These are phyloP conservation scores for Sistotremastrum niveocremeum DNA, from an alignment of 768 basidiomycete genomes.

Conservation along the genomic window DNA sequence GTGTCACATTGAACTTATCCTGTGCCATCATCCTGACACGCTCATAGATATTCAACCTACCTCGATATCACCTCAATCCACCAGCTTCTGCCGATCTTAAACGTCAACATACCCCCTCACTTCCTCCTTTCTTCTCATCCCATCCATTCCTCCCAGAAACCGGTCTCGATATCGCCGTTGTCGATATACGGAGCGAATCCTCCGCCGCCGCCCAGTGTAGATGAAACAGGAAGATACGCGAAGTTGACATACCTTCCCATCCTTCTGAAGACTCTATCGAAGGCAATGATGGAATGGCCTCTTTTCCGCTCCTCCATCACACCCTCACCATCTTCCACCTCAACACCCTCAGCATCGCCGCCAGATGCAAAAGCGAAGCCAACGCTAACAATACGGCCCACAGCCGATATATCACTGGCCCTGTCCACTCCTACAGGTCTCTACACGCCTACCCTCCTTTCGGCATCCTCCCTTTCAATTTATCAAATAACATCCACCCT, in stretches of 20 bases:
- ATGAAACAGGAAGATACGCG: conserved; percentile 40
- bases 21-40: background rate
- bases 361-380: conserved; percentile 31
- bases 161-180: background rate
- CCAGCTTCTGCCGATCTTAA: conserved; percentile 47
- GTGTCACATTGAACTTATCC: conserved; percentile 7
- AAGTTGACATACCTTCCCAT: conserved; percentile 73
- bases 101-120: conserved; percentile 52
- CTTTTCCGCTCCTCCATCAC: conserved; percentile 68
- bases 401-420: conserved; percentile 63
- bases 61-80: conserved; percentile 64
- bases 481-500: conserved; percentile 51
- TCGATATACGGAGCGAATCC: conserved; percentile 23
- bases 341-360: conserved; percentile 6
- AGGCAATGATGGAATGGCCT: conserved; percentile 75
- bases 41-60: conserved; percentile 51
- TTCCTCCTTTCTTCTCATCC: conserved; percentile 28
- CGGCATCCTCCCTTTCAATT: conserved; percentile 39
- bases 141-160: conserved; percentile 15
- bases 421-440: conserved; percentile 73
- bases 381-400: conserved; percentile 56
- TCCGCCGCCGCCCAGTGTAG: conserved; percentile 30
- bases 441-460: conserved; percentile 61
- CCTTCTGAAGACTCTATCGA: conserved; percentile 69
- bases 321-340: conserved; percentile 14